Evolutionary conservation across 2,329 filamentous ascomycete species (phyloP).

Genomic region (Penicillium occitanis): DNA sequence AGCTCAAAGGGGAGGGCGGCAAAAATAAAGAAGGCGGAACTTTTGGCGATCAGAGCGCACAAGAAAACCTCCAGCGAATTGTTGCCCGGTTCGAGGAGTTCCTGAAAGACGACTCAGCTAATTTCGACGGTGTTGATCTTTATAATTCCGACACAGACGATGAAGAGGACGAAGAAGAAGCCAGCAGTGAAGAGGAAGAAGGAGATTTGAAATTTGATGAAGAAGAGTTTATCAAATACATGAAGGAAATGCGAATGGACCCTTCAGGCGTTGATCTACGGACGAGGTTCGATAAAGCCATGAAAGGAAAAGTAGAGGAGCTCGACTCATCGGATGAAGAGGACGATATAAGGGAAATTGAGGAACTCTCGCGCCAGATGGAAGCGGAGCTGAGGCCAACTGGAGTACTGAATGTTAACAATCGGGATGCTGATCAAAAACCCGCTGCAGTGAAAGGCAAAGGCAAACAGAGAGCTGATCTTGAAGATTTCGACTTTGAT

Average conservation of each 20-base stretch:
- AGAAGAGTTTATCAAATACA: slow-evolving; percentile 70
- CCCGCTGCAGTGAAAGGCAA: slow-evolving; percentile 23
- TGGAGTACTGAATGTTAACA: slow-evolving; percentile 45
- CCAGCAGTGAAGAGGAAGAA: slow-evolving; percentile 62
- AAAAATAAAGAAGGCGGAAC: slow-evolving; percentile 41
- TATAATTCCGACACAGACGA: slow-evolving; percentile 55
- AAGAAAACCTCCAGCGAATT: slow-evolving; percentile 74
- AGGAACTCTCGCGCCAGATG: slow-evolving; percentile 47
- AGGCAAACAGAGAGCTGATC: slow-evolving; percentile 28
- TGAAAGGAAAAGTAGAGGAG: slow-evolving; percentile 43
- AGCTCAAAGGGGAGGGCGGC: slow-evolving; percentile 59
- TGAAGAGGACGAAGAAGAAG: slow-evolving; percentile 54
- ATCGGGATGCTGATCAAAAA: slow-evolving; percentile 25
- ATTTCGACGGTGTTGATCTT: slow-evolving; percentile 72
- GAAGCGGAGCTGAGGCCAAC: slow-evolving; percentile 49
- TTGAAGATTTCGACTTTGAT: slow-evolving; percentile 26
- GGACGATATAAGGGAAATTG: slow-evolving; percentile 61
- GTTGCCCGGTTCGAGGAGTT: slow-evolving; percentile 93
- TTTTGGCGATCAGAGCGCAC: slow-evolving; percentile 48
- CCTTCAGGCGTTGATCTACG: slow-evolving; percentile 42
- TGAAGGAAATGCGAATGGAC: slow-evolving; percentile 87
- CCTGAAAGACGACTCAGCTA: slow-evolving; percentile 79
- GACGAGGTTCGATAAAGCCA: slow-evolving; percentile 25
- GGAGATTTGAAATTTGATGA: slow-evolving; percentile 81
- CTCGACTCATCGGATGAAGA: slow-evolving; percentile 51